A percentile compares a stretch with the other conserved stretches of the same genome.
Evolutionary conservation across 2,329 filamentous ascomycete genomes (phyloP).

Genomic region (Cryphonectria nitschkei): DNA sequence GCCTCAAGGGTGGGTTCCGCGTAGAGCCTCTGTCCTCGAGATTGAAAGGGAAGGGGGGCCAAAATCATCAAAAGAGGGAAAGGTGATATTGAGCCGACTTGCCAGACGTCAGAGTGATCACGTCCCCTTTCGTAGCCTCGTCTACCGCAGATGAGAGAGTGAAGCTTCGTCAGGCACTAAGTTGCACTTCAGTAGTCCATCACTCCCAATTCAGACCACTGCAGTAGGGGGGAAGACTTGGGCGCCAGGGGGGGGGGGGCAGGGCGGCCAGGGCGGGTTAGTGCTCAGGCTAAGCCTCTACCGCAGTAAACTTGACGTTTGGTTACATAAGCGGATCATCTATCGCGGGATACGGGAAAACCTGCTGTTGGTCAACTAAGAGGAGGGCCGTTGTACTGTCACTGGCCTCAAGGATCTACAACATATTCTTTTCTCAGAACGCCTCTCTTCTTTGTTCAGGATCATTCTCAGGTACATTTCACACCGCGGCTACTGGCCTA

Average conservation of each 20-base stretch:
- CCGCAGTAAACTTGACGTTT: neutral
- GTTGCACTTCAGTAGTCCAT: neutral
- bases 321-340: constrained; percentile 9
- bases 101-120: constrained; percentile 16
- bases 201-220: neutral
- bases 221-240: neutral
- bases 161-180: constrained; percentile 10
- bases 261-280: constrained; percentile 4
- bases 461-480: neutral
- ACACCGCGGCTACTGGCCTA: neutral
- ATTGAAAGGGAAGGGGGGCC: neutral
- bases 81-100: neutral
- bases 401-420: constrained; percentile 23
- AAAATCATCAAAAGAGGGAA: neutral
- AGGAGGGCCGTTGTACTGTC: neutral
- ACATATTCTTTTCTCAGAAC: neutral
- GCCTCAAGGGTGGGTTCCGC: neutral
- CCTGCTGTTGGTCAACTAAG: constrained; percentile 1
- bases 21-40: constrained; percentile 8
- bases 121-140: constrained; percentile 24
- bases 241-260: neutral
- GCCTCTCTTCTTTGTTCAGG: neutral
- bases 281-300: constrained; percentile 3
- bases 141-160: constrained; percentile 14
- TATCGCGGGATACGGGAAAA: neutral